phyloP scores from a whole-genome alignment of 1,284 basidiomycete genomes.

The Cystobasidiaceae sp. region DNA sequence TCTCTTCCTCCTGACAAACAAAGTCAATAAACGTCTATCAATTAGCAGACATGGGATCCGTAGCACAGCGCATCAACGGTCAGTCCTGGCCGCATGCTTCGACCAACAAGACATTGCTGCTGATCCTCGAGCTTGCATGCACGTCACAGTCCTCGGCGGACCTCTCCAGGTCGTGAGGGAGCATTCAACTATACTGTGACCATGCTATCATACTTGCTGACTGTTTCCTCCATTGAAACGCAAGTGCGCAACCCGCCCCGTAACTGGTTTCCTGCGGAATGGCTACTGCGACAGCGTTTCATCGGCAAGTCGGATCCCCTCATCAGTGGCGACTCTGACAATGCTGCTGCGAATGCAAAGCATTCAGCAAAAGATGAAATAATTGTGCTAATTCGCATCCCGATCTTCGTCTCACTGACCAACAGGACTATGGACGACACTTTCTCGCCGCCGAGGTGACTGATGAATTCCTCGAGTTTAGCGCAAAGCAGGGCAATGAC shows the following conservation, averaged over 20 bases:
- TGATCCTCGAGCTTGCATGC: no score
- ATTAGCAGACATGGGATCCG: not conserved
- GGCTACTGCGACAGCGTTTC: slow-evolving; percentile 28
- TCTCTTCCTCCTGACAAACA: no score
- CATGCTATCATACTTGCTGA: not conserved
- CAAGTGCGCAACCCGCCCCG: slow-evolving; percentile 23
- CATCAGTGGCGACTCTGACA: no score
- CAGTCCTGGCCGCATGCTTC: no score
- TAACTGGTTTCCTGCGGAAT: slow-evolving; percentile 23
- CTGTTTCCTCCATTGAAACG: not conserved
- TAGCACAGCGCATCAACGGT: slow-evolving; percentile 25
- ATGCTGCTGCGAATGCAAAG: no score
- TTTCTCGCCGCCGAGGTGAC: slow-evolving; percentile 12
- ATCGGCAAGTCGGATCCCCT: not conserved
- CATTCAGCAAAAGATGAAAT: no score
- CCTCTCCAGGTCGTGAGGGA: slow-evolving; percentile 18
- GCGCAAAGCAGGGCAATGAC: slow-evolving; percentile 28
- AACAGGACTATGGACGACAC: slow-evolving; percentile 5
- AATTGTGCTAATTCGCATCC: no score
- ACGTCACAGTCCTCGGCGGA: slow-evolving; percentile 25
- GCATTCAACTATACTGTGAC: not conserved
- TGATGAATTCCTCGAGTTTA: slow-evolving; percentile 29
- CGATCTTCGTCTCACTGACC: no score
- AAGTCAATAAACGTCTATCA: no score
- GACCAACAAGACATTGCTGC: no score